A percentile compares a stretch with the other conserved stretches of the same genome.
phyloP scores from a whole-genome alignment of 192 early-diverging fungal genomes.

The Powellomyces hirtus region DNA sequence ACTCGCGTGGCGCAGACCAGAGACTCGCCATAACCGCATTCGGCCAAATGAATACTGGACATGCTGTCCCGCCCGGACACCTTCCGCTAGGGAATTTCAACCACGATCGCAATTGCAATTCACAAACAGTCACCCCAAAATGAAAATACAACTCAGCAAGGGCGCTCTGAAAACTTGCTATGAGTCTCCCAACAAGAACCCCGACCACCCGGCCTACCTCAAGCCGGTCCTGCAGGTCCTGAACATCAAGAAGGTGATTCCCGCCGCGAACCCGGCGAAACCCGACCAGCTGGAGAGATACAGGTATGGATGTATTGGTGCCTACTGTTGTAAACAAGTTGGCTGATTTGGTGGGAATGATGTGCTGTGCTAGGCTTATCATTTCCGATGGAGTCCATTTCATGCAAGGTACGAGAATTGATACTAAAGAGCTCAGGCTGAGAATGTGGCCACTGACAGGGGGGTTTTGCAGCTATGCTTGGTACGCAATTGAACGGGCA shows the following conservation, averaged over 20 bases:
- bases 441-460: too few relatives aligned
- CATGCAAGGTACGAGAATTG: conserved; percentile 61
- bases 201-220: background rate
- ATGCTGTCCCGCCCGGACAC: too few relatives aligned
- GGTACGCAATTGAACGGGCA: conserved; percentile 48
- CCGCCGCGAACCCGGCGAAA: background rate
- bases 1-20: too few relatives aligned
- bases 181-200: background rate
- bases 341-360: too few relatives aligned
- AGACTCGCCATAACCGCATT: too few relatives aligned
- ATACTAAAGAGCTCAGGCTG: too few relatives aligned
- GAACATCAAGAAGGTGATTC: conserved; percentile 43
- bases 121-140: too few relatives aligned
- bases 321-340: background rate
- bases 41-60: too few relatives aligned
- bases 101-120: too few relatives aligned
- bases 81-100: too few relatives aligned
- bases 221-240: conserved; percentile 43
- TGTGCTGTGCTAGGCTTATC: conserved; percentile 59
- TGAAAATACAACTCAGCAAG: background rate
- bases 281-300: background rate
- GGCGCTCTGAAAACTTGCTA: background rate
- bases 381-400: conserved; percentile 65
- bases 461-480: conserved; percentile 75
- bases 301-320: background rate